Evolutionary conservation across 2,329 filamentous ascomycete species (phyloP), one percentile per base, ranked within the genome.

Genomic region (Emmonsia crescens): DNA sequence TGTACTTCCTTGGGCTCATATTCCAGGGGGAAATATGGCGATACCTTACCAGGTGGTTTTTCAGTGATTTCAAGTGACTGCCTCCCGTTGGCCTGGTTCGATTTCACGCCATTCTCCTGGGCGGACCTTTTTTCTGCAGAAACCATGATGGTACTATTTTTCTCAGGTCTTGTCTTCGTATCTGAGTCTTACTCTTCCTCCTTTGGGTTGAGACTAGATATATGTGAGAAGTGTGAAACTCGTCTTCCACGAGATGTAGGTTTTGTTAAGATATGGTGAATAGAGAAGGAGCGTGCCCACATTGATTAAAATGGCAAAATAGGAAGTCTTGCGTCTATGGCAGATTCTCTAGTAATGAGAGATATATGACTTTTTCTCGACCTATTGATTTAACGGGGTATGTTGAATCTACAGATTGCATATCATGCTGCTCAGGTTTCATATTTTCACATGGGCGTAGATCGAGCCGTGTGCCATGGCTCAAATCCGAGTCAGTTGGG

Each of bases 1-100:
- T 69, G 68, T 40, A 75, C 66, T 38, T 69, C 64, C 40, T 68
- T 67, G 33, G 68, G 68, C 38, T 69, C 60, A 61, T 73, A 71
- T 51, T 67, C 63, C 16, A 58, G 58, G 19, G 46, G 19, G 33
- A 44, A 54, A 33, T 54, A 60, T 29, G 33, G 36, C 5, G 54
- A 57, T 19, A n/a, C 36, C 36, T 9, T 29, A 2, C 1, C 14
- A 42, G 54, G 16, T 54, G 51, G 51, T 6, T 29, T 27, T 16
- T 55, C 52, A n/a, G 36, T 2, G 14, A 10, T 4, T 27, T 16
- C 21, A 6, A 14, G 19, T 27, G 33, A 8, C 24, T n/a, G 21
- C 8, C 10, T 29, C 36, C 12, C 21, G 36, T 27, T 57, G 14
- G 24, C n/a, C n/a, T 4, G 16, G 5, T 42, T 14, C 24, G 0